Evolutionary conservation across 441 rosid species (phyloP).

Genomic region (Cnidoscolus chayamansa): DNA sequence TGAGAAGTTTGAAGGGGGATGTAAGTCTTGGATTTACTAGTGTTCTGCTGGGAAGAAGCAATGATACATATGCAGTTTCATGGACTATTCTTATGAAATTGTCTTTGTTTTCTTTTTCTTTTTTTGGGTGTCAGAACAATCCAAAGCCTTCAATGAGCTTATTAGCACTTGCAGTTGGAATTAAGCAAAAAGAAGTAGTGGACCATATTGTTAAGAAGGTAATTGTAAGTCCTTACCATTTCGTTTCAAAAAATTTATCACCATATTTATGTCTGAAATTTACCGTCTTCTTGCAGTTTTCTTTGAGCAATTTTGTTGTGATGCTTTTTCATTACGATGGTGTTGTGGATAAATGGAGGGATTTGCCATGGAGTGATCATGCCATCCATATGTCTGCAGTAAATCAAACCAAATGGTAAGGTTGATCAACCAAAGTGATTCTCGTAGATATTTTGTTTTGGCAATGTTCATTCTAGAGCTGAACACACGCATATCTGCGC

Average conservation of each 20-base stretch:
- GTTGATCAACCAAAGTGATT: neutral
- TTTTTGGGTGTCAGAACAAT: conserved; percentile 36
- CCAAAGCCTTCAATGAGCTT: conserved; percentile 43
- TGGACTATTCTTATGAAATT: neutral
- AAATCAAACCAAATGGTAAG: conserved; percentile 88
- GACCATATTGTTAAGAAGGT: conserved; percentile 71
- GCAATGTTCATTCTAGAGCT: neutral
- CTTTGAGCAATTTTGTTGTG: conserved; percentile 49
- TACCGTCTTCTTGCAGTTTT: conserved; percentile 30
- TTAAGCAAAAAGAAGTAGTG: conserved; percentile 70
- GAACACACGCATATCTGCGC: too few species aligned
- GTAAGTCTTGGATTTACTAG: too few species aligned
- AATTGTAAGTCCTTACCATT: conserved; percentile 9
- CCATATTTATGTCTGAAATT: neutral
- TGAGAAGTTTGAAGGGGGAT: too few species aligned
- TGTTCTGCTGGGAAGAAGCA: too few species aligned
- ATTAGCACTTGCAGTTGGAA: conserved; percentile 76
- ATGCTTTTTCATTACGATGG: conserved; percentile 94
- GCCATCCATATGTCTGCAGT: conserved; percentile 70
- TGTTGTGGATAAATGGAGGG: conserved; percentile 65
- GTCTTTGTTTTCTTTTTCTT: neutral
- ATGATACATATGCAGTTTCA: too few species aligned
- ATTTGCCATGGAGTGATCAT: conserved; percentile 63
- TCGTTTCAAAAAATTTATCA: neutral
- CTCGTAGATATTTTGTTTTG: neutral